phyloP scores from a whole-genome alignment of 2,329 filamentous ascomycete species.

The Aspergillus quadricinctus region DNA sequence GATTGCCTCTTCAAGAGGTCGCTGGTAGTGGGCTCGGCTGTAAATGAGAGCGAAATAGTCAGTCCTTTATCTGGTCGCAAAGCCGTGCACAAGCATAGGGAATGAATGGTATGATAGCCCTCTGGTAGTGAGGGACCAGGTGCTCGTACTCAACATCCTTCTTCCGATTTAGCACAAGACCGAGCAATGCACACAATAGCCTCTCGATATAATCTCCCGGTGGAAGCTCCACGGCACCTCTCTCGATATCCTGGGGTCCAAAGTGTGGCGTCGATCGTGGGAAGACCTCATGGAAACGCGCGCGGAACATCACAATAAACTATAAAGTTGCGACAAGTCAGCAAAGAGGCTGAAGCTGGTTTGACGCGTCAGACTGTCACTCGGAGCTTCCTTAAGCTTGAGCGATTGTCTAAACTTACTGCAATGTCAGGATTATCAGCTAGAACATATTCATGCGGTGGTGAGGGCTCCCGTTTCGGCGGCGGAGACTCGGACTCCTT shows the following conservation, averaged over 20 bases:
- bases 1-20: slow-evolving; percentile 90
- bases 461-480: slow-evolving; percentile 78
- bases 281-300: slow-evolving; percentile 85
- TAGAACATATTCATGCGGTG: slow-evolving; percentile 82
- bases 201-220: slow-evolving; percentile 83
- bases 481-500: slow-evolving; percentile 53
- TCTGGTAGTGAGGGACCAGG: slow-evolving; percentile 8
- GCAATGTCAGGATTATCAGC: slow-evolving; percentile 90
- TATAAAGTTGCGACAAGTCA: slow-evolving; percentile 42
- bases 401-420: slow-evolving; percentile 55
- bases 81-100: slow-evolving; percentile 4
- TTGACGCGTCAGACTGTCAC: slow-evolving; percentile 23
- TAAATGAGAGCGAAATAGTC: slow-evolving; percentile 16
- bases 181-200: slow-evolving; percentile 82
- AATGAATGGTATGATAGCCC: background rate
- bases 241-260: slow-evolving; percentile 91
- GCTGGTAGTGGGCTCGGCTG: slow-evolving; percentile 86
- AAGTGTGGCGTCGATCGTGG: slow-evolving; percentile 83
- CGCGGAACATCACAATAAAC: slow-evolving; percentile 98
- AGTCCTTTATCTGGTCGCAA: slow-evolving; percentile 22
- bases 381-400: slow-evolving; percentile 33
- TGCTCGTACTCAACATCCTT: slow-evolving; percentile 91
- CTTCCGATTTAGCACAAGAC: slow-evolving; percentile 89
- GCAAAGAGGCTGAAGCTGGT: slow-evolving; percentile 28
- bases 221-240: slow-evolving; percentile 69